Conservation (phyloP, 768 basidiomycete species). For the Agaricus bisporus region DNA sequence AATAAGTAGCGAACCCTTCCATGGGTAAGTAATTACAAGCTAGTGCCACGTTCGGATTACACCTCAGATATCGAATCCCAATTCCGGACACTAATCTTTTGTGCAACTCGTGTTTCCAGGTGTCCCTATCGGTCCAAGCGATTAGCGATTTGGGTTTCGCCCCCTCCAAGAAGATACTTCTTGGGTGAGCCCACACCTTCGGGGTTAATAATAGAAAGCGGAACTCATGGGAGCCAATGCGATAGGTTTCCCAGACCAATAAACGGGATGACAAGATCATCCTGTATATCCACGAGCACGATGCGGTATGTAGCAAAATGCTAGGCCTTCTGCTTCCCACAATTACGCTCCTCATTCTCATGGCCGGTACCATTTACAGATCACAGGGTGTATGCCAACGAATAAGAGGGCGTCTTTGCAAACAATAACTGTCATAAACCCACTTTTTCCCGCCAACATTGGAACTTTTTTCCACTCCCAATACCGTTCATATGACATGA, state of each 20-base stretch:
- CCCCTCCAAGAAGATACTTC: neutral
- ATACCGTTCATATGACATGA: neutral
- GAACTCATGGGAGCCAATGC: neutral
- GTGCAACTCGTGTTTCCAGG: neutral
- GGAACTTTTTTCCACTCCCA: neutral
- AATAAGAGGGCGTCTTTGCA: slow-evolving; percentile 1
- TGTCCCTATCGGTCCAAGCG: slow-evolving; percentile 2
- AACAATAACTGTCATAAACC: slow-evolving; percentile 2
- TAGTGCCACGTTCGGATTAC: slow-evolving; percentile 6
- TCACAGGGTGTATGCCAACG: neutral
- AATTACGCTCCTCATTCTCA: neutral
- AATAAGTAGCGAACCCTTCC: slow-evolving; percentile 2
- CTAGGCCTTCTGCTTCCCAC: neutral
- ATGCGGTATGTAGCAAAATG: too few species aligned
- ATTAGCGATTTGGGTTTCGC: neutral
- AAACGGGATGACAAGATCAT: neutral
- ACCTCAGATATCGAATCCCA: slow-evolving; percentile 3
- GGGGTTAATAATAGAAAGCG: neutral
- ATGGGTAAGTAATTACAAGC: neutral
- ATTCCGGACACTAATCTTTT: slow-evolving; percentile 1
- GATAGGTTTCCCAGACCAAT: neutral
- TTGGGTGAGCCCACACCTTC: neutral
- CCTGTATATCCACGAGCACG: neutral
- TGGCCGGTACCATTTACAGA: neutral
- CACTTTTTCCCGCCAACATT: neutral